Base-by-base conservation (phyloP, 179 eudicot genomes). In the Gypsophila paniculata region DNA sequence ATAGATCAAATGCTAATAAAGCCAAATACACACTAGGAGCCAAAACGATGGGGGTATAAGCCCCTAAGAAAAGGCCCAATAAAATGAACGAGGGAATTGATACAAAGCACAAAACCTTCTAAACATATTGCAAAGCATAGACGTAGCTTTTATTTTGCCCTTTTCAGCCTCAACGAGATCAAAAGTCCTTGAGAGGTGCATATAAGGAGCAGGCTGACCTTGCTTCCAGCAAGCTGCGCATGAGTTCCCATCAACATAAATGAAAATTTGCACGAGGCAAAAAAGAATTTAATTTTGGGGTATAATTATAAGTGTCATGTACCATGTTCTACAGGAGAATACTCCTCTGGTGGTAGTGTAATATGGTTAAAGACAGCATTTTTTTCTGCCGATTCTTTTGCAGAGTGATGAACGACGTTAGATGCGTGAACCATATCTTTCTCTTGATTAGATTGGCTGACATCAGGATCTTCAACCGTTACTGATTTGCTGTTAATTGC, bases 121-220 rank as follows among this genome's bases (percentile, higher is more conserved):
- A 82, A 95, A 95, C 98, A 92, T 95, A 82, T 95, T 95, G 86
- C 96, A 95, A 49, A 95, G 83, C 89, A 93, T 92, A 70, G 86
- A 82, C 32, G 91, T 88, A 71, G 96, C 98, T 81, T 88, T 95
- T 70, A 88, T 85, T 84, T 87, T 95, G 38, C 99, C 91, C 82
- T 86, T 95, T 85, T 95, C 98, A 32, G 79, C 80, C 82, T 92
- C 96, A 75, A 95, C 89, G 61, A 90, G 82, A 71, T 86, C 91
- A 86, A 95, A 95, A 79, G 96, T 90, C 68, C 96, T 88, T 36
- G 96, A 91, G 74, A 95, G 73, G 76, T 90, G 99, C 77, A 95
- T 26, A 81, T 87, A 95, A 18, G 99, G 99, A 83, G 98, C 90
- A 75, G 89, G 88, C 78, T 87, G 84, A 65, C 93, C 96, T 42